Evolutionary conservation across 106 monocot species (phyloP).

Genomic region (Iris macrosiphon): DNA sequence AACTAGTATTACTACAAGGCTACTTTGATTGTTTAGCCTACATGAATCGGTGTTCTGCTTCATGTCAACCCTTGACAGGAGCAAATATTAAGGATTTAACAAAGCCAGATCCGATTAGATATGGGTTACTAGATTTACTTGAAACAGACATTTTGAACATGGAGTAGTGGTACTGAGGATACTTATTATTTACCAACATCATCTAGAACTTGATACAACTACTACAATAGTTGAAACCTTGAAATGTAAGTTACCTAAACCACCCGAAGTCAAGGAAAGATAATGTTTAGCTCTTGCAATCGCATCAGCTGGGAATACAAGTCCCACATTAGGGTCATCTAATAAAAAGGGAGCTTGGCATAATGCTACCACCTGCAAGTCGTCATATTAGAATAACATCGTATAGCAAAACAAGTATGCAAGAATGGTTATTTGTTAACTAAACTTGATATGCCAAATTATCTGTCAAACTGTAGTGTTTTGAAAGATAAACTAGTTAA

Average conservation of each 20-base stretch:
- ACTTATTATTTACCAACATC: neutral
- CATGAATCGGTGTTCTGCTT: too few relatives aligned
- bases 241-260: constrained; percentile 51
- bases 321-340: constrained; percentile 92
- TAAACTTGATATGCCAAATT: too few relatives aligned
- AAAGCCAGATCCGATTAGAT: too few relatives aligned
- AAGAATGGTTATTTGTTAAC: neutral
- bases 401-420: neutral
- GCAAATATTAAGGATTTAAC: too few relatives aligned
- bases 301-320: constrained; percentile 95
- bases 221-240: neutral
- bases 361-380: constrained; percentile 77
- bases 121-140: too few relatives aligned
- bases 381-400: neutral
- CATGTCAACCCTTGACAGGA: too few relatives aligned
- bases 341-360: constrained; percentile 97
- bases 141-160: too few relatives aligned
- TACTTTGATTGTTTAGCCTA: too few relatives aligned
- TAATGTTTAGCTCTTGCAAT: constrained; percentile 95
- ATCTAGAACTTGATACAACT: neutral
- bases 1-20: too few relatives aligned
- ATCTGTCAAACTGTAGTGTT: too few relatives aligned
- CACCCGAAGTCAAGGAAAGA: constrained; percentile 89
- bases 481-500: too few relatives aligned
- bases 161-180: neutral